phyloP scores from a whole-genome alignment of 2,329 filamentous ascomycete genomes.

The Neospermospora avenae region DNA sequence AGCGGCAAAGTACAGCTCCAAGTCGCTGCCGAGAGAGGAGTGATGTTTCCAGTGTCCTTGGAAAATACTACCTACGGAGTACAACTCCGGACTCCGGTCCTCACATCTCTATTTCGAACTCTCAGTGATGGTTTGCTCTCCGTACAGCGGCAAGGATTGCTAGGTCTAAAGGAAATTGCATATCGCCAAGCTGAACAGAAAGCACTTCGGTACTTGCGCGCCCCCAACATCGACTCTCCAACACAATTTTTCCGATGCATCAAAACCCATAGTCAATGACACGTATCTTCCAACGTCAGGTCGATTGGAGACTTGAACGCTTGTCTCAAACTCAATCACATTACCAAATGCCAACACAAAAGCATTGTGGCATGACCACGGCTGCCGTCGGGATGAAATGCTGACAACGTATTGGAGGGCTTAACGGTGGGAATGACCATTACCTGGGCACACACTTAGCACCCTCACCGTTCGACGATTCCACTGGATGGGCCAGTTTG shows the following conservation, averaged over 20 bases:
- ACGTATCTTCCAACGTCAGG: neutral
- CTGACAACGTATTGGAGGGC: neutral
- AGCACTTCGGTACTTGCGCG: neutral
- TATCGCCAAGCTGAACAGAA: neutral
- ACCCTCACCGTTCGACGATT: neutral
- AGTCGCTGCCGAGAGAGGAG: slow-evolving; percentile 3
- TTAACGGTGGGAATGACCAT: neutral
- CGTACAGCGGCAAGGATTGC: neutral
- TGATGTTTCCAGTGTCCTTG: neutral
- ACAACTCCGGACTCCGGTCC: neutral
- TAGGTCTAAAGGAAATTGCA: neutral
- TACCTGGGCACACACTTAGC: too few species aligned
- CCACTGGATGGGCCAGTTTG: neutral
- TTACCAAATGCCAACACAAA: neutral
- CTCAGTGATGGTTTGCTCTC: too few species aligned
- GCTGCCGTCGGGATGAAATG: neutral
- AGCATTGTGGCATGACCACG: neutral
- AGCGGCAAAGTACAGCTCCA: neutral
- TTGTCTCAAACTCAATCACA: neutral
- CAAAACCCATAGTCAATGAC: neutral
- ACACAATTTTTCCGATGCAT: neutral
- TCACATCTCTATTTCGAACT: neutral
- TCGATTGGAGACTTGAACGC: neutral
- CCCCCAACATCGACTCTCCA: neutral
- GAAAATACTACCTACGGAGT: neutral